Percentiles rank a stretch among this genome's conserved stretches.
Conservation (phyloP, 1,139 yeast genomes). For the Sugiyamaella novakii region DNA sequence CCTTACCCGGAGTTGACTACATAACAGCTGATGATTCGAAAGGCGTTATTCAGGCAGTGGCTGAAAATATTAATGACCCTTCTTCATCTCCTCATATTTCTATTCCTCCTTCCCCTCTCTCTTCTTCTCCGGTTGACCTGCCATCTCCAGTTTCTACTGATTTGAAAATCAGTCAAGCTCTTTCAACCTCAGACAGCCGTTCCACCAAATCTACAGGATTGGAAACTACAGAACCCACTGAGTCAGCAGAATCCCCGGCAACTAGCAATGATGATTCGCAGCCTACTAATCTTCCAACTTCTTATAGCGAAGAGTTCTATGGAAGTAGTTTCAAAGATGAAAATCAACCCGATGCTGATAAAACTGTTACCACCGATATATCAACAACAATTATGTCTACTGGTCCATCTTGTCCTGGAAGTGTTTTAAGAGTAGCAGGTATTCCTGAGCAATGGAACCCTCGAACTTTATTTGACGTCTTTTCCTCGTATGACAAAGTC, state of each 20-base stretch:
- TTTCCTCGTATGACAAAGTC: conserved; percentile 23
- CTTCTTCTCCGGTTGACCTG: not conserved
- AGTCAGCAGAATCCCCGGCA: conserved; percentile 1
- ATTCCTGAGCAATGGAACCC: conserved; percentile 30
- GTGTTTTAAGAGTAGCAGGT: conserved; percentile 25
- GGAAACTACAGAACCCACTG: conserved; percentile 2
- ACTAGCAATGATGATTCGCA: conserved; percentile 4
- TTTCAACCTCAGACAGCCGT: not conserved
- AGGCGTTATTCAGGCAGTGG: too few relatives aligned
- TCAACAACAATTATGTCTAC: not conserved
- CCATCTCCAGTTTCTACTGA: not conserved
- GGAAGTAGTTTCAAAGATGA: too few relatives aligned
- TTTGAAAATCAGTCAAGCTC: not conserved
- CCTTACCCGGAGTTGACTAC: too few relatives aligned
- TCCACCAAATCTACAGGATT: not conserved
- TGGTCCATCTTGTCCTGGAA: conserved; percentile 13
- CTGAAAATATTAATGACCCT: not conserved
- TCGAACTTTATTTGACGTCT: conserved; percentile 23
- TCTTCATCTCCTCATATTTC: not conserved
- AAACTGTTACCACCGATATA: not conserved
- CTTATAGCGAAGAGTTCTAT: too few relatives aligned
- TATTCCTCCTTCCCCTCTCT: not conserved
- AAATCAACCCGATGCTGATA: not conserved
- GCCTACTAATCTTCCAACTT: too few relatives aligned
- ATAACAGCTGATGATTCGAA: too few relatives aligned